Percentiles rank a stretch among this genome's conserved stretches.
Evolutionary conservation across 106 monocot genomes (phyloP).

Genomic region (Apostasia shenzhenica): DNA sequence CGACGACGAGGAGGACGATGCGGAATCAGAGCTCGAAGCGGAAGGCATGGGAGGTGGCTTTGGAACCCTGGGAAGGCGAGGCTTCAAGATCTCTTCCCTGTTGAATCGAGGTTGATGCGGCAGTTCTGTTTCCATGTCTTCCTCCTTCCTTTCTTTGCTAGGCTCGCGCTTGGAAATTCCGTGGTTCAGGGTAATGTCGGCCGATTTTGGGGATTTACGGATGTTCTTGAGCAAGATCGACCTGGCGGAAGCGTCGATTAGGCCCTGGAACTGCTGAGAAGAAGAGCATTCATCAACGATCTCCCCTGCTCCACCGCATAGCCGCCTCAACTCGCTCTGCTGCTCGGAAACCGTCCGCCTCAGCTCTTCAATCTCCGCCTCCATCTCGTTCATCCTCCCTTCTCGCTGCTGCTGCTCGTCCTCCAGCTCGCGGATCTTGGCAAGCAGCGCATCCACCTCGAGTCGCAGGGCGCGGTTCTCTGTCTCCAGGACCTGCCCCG

Average conservation of each 20-base stretch:
- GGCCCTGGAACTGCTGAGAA: conserved; percentile 33
- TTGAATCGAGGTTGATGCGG: conserved; percentile 3
- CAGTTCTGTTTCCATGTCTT: conserved; percentile 10
- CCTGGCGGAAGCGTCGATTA: conserved; percentile 32
- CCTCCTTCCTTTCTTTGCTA: conserved; percentile 10
- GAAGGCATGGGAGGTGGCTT: conserved; percentile 64
- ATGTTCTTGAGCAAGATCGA: conserved; percentile 20
- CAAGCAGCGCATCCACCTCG: conserved; percentile 36
- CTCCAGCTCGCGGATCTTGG: conserved; percentile 42
- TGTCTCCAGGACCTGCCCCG: conserved; percentile 29
- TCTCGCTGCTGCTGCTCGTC: conserved; percentile 37
- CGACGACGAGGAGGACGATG: conserved; percentile 26
- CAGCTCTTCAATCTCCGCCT: conserved; percentile 41
- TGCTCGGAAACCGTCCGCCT: conserved; percentile 20
- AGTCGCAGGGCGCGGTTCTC: conserved; percentile 40
- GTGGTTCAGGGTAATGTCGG: conserved; percentile 7
- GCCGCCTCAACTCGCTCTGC: conserved; percentile 9
- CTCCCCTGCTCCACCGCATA: neutral
- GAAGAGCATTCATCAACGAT: conserved; percentile 38
- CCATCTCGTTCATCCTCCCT: conserved; percentile 37
- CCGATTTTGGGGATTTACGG: conserved; percentile 13
- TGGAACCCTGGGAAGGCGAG: conserved; percentile 49
- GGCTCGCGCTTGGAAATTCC: conserved; percentile 10
- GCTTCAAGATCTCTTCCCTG: conserved; percentile 10
- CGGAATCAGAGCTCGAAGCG: conserved; percentile 19